A percentile compares a stretch with the other conserved stretches of the same genome.
Evolutionary conservation across 1,139 yeast genomes (phyloP).

Genomic region (Yamadazyma pseudoaaseri): DNA sequence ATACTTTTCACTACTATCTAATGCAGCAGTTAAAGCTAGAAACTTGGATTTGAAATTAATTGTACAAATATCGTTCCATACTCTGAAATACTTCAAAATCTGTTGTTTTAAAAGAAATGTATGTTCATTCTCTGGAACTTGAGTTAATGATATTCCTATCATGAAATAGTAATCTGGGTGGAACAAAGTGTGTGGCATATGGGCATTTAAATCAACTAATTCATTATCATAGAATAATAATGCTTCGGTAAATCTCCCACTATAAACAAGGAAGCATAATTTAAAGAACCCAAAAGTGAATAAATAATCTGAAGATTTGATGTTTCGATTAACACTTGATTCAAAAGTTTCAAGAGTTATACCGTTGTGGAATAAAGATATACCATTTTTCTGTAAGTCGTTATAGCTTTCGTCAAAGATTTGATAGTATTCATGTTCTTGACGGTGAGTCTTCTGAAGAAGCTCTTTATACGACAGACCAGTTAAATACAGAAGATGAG

Average conservation of each 20-base stretch:
- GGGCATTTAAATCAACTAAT: slow-evolving; percentile 16
- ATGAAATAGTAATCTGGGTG: slow-evolving; percentile 22
- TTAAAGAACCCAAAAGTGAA: slow-evolving; percentile 7
- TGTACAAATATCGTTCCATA: slow-evolving; percentile 38
- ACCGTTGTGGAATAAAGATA: slow-evolving; percentile 18
- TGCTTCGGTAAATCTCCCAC: slow-evolving; percentile 22
- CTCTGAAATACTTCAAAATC: slow-evolving; percentile 21
- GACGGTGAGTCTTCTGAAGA: slow-evolving; percentile 2
- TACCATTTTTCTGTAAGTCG: slow-evolving; percentile 11
- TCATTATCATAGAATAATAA: slow-evolving; percentile 18
- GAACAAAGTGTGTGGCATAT: slow-evolving; percentile 23
- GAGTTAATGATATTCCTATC: slow-evolving; percentile 8
- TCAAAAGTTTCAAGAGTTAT: slow-evolving; percentile 17
- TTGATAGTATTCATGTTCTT: slow-evolving; percentile 11
- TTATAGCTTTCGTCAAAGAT: slow-evolving; percentile 5
- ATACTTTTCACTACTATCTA: slow-evolving; percentile 16
- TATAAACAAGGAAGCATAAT: slow-evolving; percentile 5
- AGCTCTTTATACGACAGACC: slow-evolving; percentile 17
- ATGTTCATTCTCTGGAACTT: not conserved
- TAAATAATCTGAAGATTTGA: slow-evolving; percentile 7
- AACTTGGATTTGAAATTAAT: slow-evolving; percentile 35
- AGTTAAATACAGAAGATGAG: slow-evolving; percentile 17
- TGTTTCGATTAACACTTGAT: slow-evolving; percentile 4
- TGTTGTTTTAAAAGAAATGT: slow-evolving; percentile 5
- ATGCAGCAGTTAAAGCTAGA: slow-evolving; percentile 33